phyloP scores from a whole-genome alignment of 805 yeast genomes.

The Ogataea polymorpha region DNA sequence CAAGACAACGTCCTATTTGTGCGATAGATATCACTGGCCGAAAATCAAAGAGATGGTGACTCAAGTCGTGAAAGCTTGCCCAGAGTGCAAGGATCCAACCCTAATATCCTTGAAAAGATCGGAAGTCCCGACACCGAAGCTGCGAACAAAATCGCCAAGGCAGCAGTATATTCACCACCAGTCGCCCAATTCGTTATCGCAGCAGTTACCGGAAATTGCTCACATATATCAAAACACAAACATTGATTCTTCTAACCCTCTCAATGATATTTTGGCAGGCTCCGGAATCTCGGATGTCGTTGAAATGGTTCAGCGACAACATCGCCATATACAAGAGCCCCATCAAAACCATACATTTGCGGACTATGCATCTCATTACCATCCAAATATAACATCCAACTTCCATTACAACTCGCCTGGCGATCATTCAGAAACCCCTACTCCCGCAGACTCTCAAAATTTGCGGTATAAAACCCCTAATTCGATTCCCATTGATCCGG shows the following conservation, averaged over 20 bases:
- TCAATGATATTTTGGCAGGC: slow-evolving; percentile 39
- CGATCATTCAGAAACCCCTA: slow-evolving; percentile 53
- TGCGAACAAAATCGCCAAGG: slow-evolving; percentile 5
- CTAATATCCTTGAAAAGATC: slow-evolving; percentile 18
- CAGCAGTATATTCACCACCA: slow-evolving; percentile 4
- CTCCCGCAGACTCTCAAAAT: slow-evolving; percentile 45
- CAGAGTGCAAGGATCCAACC: slow-evolving; percentile 55
- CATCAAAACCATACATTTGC: slow-evolving; percentile 11
- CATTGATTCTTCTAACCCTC: slow-evolving; percentile 28
- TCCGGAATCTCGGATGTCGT: slow-evolving; percentile 53
- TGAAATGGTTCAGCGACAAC: slow-evolving; percentile 47
- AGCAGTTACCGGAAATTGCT: slow-evolving; percentile 15
- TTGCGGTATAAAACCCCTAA: slow-evolving; percentile 1
- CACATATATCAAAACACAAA: slow-evolving; percentile 17
- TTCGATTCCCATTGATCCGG: slow-evolving; percentile 10
- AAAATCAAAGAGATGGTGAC: slow-evolving; percentile 86
- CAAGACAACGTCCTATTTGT: slow-evolving; percentile 72
- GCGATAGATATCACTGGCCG: slow-evolving; percentile 87
- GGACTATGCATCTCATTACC: slow-evolving; percentile 13
- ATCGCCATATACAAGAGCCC: slow-evolving; percentile 14
- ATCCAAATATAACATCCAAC: slow-evolving; percentile 5
- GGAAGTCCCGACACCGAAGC: slow-evolving; percentile 13
- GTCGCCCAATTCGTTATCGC: slow-evolving; percentile 7
- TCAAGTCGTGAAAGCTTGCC: slow-evolving; percentile 71
- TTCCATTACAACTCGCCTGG: slow-evolving; percentile 8